A percentile compares a stretch with the other conserved stretches of the same genome.
phyloP scores from a whole-genome alignment of 2,329 filamentous ascomycete genomes.

The Ceratocystis huliohia region DNA sequence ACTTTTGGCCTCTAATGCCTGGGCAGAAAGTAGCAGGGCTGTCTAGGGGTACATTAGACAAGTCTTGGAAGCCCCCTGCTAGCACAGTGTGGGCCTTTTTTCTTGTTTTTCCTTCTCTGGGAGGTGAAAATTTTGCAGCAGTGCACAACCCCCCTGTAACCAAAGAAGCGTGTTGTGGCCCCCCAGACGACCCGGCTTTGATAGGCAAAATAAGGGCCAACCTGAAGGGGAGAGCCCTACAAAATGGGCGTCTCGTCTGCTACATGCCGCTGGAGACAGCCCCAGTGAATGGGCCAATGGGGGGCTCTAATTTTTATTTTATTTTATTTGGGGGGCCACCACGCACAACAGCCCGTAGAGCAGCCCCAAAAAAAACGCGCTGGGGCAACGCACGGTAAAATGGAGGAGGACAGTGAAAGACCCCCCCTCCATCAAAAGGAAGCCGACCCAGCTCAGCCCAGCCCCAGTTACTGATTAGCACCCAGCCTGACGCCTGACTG shows the following conservation, averaged over 20 bases:
- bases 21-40: not conserved
- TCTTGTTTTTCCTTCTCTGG: not conserved
- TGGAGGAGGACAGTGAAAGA: not conserved
- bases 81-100: conserved; percentile 13
- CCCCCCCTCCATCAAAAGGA: no score
- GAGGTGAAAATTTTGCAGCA: conserved; percentile 14
- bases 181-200: not conserved
- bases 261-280: not conserved
- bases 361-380: no score
- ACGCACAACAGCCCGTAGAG: not conserved
- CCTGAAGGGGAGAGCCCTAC: not conserved
- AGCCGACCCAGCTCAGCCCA: conserved; percentile 6
- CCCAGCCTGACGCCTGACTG: conserved; percentile 13
- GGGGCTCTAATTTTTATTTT: not conserved
- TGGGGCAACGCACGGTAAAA: not conserved
- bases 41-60: not conserved
- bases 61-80: not conserved
- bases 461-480: conserved; percentile 20
- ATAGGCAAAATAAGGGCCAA: not conserved
- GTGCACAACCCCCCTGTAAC: conserved; percentile 10
- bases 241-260: conserved; percentile 1
- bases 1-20: conserved; percentile 11
- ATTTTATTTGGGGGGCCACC: not conserved
- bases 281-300: not conserved
- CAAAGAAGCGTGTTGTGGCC: not conserved